phyloP scores from a whole-genome alignment of 2,329 filamentous ascomycete genomes.

The Emydomyces testavorans region DNA sequence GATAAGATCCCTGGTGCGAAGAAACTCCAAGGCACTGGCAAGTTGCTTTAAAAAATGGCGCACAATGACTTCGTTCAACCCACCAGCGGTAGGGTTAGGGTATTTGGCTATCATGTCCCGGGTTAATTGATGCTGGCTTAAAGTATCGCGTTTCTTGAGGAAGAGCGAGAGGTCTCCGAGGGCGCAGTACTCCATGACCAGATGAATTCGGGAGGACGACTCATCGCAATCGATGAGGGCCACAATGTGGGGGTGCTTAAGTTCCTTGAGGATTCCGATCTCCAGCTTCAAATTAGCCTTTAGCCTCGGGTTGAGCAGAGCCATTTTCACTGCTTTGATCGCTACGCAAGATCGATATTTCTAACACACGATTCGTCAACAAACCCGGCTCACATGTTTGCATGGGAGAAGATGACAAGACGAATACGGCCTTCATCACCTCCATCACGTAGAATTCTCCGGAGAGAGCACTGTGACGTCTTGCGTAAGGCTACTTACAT shows the following conservation, averaged over 20 bases:
- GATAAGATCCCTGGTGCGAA: constrained; percentile 74
- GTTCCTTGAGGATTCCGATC: constrained; percentile 85
- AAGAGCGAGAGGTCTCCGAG: constrained; percentile 89
- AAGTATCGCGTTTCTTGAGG: constrained; percentile 82
- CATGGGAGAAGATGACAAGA: not conserved
- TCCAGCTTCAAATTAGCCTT: constrained; percentile 93
- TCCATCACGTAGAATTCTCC: no score
- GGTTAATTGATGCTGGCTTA: constrained; percentile 68
- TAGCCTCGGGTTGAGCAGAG: constrained; percentile 85
- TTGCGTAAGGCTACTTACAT: constrained; percentile 45
- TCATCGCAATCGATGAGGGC: constrained; percentile 91
- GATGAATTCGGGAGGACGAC: constrained; percentile 70
- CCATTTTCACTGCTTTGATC: constrained; percentile 90
- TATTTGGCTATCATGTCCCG: constrained; percentile 89
- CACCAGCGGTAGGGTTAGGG: constrained; percentile 67
- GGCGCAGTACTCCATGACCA: constrained; percentile 98
- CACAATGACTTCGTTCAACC: constrained; percentile 92
- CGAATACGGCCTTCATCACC: not conserved
- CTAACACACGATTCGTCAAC: constrained; percentile 9
- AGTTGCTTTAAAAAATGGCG: constrained; percentile 95
- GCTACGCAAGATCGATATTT: constrained; percentile 69
- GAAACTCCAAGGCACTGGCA: constrained; percentile 77
- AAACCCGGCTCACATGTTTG: not conserved
- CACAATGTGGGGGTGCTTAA: constrained; percentile 94
- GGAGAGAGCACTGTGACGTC: not conserved